Evolutionary conservation across 352 stramenopile genomes (phyloP).

Genomic region (Pythium dissotocum): DNA sequence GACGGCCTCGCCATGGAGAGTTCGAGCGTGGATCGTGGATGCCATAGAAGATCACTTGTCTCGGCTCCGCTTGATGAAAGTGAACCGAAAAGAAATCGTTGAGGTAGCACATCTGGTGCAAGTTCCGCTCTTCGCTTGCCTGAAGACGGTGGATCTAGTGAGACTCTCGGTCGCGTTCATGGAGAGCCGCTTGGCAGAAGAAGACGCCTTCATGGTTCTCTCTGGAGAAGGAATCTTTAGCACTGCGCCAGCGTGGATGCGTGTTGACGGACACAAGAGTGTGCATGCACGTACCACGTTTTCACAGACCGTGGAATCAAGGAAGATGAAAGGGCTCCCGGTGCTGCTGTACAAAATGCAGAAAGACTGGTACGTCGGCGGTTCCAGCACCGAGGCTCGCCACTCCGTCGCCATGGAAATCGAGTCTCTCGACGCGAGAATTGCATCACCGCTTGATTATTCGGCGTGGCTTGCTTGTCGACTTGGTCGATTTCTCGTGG

Average conservation of each 20-base stretch:
- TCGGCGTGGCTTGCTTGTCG: neutral
- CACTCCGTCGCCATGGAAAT: neutral
- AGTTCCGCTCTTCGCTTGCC: constrained; percentile 9
- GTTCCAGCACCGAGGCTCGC: neutral
- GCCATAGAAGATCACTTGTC: neutral
- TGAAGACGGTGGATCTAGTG: constrained; percentile 18
- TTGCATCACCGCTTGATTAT: neutral
- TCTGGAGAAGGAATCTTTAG: constrained; percentile 1
- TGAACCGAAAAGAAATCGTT: constrained; percentile 16
- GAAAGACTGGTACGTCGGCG: constrained; percentile 14
- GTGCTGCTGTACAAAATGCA: constrained; percentile 19
- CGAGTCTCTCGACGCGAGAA: neutral
- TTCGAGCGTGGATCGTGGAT: constrained; percentile 13
- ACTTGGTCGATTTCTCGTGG: constrained; percentile 20
- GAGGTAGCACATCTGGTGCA: constrained; percentile 18
- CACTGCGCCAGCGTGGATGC: constrained; percentile 6
- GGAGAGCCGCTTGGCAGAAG: constrained; percentile 18
- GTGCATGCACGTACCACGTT: neutral
- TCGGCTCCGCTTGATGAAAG: neutral
- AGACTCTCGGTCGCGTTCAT: constrained; percentile 22
- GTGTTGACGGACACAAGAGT: neutral
- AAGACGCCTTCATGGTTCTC: constrained; percentile 21
- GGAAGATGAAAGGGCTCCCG: neutral
- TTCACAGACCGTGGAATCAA: neutral
- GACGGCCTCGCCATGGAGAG: neutral